Evolutionary conservation across 176 grass and related monocot species (phyloP).

Genomic region (Chloris gayana): DNA sequence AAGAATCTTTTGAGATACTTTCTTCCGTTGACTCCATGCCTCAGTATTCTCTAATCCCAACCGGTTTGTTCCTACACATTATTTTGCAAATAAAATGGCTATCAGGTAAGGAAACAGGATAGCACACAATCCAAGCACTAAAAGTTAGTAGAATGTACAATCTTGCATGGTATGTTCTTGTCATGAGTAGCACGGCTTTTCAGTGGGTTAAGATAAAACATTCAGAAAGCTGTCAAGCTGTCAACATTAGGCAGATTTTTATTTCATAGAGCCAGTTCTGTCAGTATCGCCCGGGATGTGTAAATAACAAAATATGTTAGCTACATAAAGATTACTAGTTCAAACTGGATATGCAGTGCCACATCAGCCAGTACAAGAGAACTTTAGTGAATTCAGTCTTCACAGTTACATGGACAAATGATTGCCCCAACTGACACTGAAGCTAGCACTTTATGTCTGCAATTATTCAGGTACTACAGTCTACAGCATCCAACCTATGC

Average conservation of each 20-base stretch:
- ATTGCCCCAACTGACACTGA: conserved; percentile 40
- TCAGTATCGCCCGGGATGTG: background rate
- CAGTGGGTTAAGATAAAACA: conserved; percentile 10
- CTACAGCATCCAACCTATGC: conserved; percentile 27
- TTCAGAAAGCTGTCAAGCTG: conserved; percentile 3
- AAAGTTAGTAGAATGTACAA: background rate
- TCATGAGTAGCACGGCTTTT: conserved; percentile 8
- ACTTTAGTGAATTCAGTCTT: conserved; percentile 21
- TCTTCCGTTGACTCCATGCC: conserved; percentile 44
- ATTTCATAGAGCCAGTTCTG: conserved; percentile 1
- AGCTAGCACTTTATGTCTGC: conserved; percentile 51
- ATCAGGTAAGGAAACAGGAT: conserved; percentile 19
- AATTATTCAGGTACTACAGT: conserved; percentile 53
- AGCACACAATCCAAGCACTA: conserved; percentile 22
- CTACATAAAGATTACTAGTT: conserved; percentile 1
- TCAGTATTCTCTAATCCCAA: background rate
- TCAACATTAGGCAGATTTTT: background rate
- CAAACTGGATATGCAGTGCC: conserved; percentile 9
- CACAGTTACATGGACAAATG: conserved; percentile 23
- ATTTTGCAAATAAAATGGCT: conserved; percentile 24
- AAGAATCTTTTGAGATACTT: conserved; percentile 40
- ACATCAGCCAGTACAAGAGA: conserved; percentile 18
- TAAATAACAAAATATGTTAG: conserved; percentile 3
- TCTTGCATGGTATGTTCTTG: background rate
- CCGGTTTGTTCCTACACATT: conserved; percentile 32